These are phyloP conservation scores for Colletotrichum falcatum DNA, from an alignment of 2,329 filamentous ascomycete genomes.

Conservation along the genomic window DNA sequence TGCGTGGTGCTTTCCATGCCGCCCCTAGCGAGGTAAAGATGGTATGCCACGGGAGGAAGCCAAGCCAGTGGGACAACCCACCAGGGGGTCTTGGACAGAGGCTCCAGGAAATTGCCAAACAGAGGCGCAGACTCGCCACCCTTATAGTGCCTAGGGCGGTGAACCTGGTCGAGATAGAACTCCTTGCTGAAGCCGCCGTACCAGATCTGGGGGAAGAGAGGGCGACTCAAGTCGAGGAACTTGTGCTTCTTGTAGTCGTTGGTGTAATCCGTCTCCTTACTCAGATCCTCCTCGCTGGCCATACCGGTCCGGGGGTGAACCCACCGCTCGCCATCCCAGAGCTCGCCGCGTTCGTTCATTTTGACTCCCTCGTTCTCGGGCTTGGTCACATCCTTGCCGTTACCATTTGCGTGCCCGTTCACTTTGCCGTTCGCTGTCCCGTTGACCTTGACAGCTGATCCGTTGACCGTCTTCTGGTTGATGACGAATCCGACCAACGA, in stretches of 20 bases:
- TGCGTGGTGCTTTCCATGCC: conserved; percentile 65
- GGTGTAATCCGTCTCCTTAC: conserved; percentile 81
- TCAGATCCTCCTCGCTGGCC: conserved; percentile 88
- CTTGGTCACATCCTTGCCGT: conserved; percentile 53
- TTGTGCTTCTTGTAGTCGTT: conserved; percentile 90
- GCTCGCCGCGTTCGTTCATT: conserved; percentile 45
- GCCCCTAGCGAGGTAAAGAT: conserved; percentile 72
- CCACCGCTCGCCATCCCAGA: conserved; percentile 43
- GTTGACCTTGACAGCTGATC: conserved; percentile 46
- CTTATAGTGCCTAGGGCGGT: conserved; percentile 94
- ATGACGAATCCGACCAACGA: conserved; percentile 84
- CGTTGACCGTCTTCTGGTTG: conserved; percentile 64
- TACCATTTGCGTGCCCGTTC: conserved; percentile 49
- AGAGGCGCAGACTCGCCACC: conserved; percentile 92
- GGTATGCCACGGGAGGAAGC: conserved; percentile 84
- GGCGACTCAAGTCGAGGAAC: conserved; percentile 89
- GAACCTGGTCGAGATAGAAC: conserved; percentile 98
- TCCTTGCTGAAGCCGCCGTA: conserved; percentile 88
- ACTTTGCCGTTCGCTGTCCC: conserved; percentile 53
- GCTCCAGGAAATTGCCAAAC: conserved; percentile 98
- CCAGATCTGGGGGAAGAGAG: conserved; percentile 90
- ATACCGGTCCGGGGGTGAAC: conserved; percentile 82
- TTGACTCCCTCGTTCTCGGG: conserved; percentile 48
- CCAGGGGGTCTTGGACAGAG: conserved; percentile 95
- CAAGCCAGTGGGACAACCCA: conserved; percentile 88